Base-by-base conservation (phyloP, 495 filamentous ascomycete species). In the Daldinia vernicosa region DNA sequence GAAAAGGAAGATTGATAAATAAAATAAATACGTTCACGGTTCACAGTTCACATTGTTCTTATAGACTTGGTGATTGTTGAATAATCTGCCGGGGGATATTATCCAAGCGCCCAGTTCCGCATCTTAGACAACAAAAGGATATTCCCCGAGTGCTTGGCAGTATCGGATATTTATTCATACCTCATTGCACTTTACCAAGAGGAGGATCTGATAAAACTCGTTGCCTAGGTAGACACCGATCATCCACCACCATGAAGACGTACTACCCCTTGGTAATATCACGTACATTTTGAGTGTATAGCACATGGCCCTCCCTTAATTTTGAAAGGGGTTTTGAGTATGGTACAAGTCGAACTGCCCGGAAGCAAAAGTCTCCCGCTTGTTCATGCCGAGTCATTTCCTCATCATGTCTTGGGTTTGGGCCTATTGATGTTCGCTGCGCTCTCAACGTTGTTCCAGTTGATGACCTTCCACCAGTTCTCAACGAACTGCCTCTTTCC, bases 391-490 rank as follows among this genome's bases (percentile, higher is more conserved):
- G 55, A 14, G 12, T 30, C 2, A 35, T 35, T n/a, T n/a, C 0
- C 17, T 19, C 7, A 17, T 32, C n/a, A 67, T 26, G 2, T 11
- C 19, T 51, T 67, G 57, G 75, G 53, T n/a, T 60, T 27, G n/a
- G 43, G 52, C 47, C 53, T 59, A 9, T 57, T 24, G 28, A 76
- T 19, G 6, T 47, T 70, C 12, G 80, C 79, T 58, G 74, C 45
- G 27, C 71, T 60, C 1, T 76, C 76, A n/a, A 97, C 95, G 58
- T 86, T 81, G 5, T 88, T 78, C 95, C 95, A 99, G 81, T 99
- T 88, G 60, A 99, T 89, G 30, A 78, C 80, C 33, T 93, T 79
- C 95, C 95, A 99, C 94, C 95, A 97, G 50, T 77, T 80, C 82
- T 91, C 85, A 56, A 94, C 83, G 80, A 87, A 99, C 62, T 82